phyloP scores from a whole-genome alignment of 2,329 filamentous ascomycete genomes.

The Neofusicoccum umdonicola region DNA sequence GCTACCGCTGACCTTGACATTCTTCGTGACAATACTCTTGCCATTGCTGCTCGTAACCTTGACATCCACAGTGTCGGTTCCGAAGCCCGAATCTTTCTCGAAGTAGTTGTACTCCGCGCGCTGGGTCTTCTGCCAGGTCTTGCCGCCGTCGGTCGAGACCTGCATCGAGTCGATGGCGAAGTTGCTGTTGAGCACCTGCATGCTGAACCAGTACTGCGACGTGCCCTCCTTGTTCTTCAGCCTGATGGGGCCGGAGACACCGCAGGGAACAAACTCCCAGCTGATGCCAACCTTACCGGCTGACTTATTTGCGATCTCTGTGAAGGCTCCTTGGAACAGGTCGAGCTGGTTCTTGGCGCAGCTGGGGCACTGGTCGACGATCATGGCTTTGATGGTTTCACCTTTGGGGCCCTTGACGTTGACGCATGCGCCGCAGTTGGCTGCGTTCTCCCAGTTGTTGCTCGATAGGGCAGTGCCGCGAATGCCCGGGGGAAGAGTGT shows the following conservation, averaged over 20 bases:
- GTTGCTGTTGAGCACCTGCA: conserved; percentile 65
- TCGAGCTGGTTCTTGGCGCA: conserved; percentile 57
- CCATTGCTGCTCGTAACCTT: conserved; percentile 45
- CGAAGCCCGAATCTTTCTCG: conserved; percentile 58
- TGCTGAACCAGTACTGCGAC: conserved; percentile 55
- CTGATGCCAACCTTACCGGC: conserved; percentile 50
- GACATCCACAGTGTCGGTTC: conserved; percentile 54
- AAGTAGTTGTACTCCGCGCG: conserved; percentile 59
- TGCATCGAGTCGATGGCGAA: conserved; percentile 56
- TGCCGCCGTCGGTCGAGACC: conserved; percentile 61
- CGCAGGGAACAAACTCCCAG: conserved; percentile 53
- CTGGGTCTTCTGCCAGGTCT: conserved; percentile 55
- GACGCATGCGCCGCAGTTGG: conserved; percentile 62
- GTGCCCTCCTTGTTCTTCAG: conserved; percentile 56
- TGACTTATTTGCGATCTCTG: conserved; percentile 43
- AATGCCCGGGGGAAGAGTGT: conserved; percentile 58
- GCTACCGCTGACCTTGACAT: background rate
- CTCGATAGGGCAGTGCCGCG: conserved; percentile 63
- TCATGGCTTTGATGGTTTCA: conserved; percentile 63
- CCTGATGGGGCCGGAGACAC: conserved; percentile 49
- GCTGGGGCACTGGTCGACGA: conserved; percentile 58
- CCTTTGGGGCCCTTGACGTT: conserved; percentile 58
- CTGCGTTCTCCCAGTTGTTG: conserved; percentile 55
- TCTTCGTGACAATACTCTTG: background rate
- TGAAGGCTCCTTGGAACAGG: conserved; percentile 54